Base-by-base conservation (phyloP, 306 rosid species). In the Casuarina glauca region DNA sequence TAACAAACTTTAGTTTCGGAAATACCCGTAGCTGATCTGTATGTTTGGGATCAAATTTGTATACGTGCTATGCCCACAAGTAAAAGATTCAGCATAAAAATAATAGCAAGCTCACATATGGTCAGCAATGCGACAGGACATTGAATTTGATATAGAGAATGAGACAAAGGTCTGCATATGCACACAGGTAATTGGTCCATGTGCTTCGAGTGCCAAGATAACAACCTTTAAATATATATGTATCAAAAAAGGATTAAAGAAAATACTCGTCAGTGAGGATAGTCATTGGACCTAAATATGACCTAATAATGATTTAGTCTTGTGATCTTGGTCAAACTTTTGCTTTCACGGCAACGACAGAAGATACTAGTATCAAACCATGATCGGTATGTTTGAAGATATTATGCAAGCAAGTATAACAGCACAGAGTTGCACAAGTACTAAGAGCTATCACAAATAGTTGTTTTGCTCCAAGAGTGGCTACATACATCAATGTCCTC, bases 401-500 rank as follows among this genome's bases (percentile, higher is more conserved):
- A n/a, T 7, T 3, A 19, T 54, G 61, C 8, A 16, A 68, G 42
- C 10, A 17, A 42, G 50, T 43, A 38, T n/a, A 16, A 39, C 61
- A 84, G 58, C 63, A 74, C 0, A 58, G 3, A 19, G 62, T 55
- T 19, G 4, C 62, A 19, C 0, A 55, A 26, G 0, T 5, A 62
- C 4, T 41, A 39, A 16, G 67, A 49, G 58, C 64, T 17, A 69
- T 44, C 62, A 74, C 73, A 11, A 52, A 68, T 67, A 42, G 60
- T 67, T 66, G 20, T 38, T 53, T 82, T 74, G 57, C 72, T 45
- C 54, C 17, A 84, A 45, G 48, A 38, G 39, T 73, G 3, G 68
- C 50, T 45, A 55, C 97, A 53, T 83, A 95, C 97, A 80, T 95
- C 98, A 70, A 95, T 70, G 78, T 95, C 96, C 84, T 95, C 97